Conservation (phyloP, 177 flowering plant species). For the Vitis hybrid region DNA sequence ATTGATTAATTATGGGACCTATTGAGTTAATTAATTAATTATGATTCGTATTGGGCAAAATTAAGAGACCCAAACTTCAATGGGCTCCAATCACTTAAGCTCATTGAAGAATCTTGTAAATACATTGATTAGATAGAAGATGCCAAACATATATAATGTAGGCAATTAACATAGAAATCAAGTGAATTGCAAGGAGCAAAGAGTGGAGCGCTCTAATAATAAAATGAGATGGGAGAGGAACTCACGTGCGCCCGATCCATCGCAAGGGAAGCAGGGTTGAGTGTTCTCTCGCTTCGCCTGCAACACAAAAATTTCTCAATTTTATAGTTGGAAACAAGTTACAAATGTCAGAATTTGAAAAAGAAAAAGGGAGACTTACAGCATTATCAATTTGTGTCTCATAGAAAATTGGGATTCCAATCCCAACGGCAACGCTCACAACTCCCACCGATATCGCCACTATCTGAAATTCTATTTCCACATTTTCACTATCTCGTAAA, state of each 20-base stretch:
- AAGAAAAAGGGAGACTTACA: slow-evolving; percentile 35
- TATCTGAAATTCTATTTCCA: slow-evolving; percentile 37
- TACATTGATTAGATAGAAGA: too few species aligned
- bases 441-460: slow-evolving; percentile 86
- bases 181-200: too few species aligned
- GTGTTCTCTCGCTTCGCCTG: slow-evolving; percentile 93
- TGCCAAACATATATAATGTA: too few species aligned
- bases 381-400: slow-evolving; percentile 89
- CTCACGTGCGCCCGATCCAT: slow-evolving; percentile 92
- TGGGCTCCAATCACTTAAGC: too few species aligned
- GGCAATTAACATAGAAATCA: too few species aligned
- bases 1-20: too few species aligned
- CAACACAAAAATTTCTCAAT: slow-evolving; percentile 9
- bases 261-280: slow-evolving; percentile 94
- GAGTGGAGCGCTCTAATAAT: background rate
- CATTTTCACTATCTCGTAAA: background rate
- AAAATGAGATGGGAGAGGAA: background rate
- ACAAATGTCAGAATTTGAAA: background rate
- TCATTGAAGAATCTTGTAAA: too few species aligned
- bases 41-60: too few species aligned
- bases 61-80: too few species aligned
- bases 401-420: slow-evolving; percentile 91
- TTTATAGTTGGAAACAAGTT: background rate
- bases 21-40: too few species aligned
- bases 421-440: slow-evolving; percentile 82